A percentile compares a stretch with the other conserved stretches of the same genome.
Evolutionary conservation across 495 filamentous ascomycete genomes (phyloP).

Genomic region (Penicillium simplicissimum): DNA sequence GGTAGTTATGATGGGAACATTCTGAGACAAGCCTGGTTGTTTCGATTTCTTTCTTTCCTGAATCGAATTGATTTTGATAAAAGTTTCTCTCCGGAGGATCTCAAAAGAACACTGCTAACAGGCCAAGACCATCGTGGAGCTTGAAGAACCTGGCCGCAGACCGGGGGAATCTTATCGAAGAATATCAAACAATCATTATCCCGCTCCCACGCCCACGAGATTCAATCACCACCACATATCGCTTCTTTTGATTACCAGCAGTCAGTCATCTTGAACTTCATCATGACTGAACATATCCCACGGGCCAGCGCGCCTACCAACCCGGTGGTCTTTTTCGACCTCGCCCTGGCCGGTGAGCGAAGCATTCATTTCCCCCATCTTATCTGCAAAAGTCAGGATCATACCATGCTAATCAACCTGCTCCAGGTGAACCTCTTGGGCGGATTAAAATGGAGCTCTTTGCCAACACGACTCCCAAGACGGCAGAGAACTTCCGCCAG

Average conservation of each 20-base stretch:
- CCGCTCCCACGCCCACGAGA: not conserved
- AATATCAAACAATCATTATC: not conserved
- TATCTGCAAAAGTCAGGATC: not conserved
- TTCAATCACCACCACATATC: not conserved
- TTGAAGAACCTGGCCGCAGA: too few species aligned
- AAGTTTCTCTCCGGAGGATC: too few species aligned
- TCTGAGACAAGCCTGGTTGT: too few species aligned
- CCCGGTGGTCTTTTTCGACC: slow-evolving; percentile 87
- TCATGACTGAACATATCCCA: slow-evolving; percentile 17
- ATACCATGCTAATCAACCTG: not conserved
- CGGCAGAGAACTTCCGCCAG: slow-evolving; percentile 95
- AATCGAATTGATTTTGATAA: too few species aligned
- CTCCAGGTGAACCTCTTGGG: slow-evolving; percentile 80
- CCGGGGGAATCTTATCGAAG: not conserved
- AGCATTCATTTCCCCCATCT: not conserved
- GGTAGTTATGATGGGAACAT: too few species aligned
- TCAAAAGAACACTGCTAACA: too few species aligned
- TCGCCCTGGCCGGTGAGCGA: slow-evolving; percentile 79
- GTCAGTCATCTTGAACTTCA: not conserved
- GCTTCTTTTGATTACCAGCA: not conserved
- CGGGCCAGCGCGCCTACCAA: slow-evolving; percentile 35
- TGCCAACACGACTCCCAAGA: slow-evolving; percentile 77
- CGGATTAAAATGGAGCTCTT: slow-evolving; percentile 94
- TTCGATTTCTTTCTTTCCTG: too few species aligned
- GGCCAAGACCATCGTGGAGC: too few species aligned